Evolutionary conservation across 2,329 filamentous ascomycete species (phyloP).

Genomic region (Pseudogymnoascus sp.): DNA sequence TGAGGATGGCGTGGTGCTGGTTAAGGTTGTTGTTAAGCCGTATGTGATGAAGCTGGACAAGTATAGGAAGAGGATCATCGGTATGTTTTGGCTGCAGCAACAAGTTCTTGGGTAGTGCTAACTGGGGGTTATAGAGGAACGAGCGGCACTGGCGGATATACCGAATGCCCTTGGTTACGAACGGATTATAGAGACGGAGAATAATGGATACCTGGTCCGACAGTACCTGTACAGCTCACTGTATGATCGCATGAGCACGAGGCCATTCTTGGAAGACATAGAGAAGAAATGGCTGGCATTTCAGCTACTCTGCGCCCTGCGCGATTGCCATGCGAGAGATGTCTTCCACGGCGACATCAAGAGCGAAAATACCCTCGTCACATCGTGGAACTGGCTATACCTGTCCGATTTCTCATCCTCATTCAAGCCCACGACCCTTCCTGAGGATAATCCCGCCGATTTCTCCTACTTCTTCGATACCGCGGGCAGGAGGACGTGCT

Average conservation of each 20-base stretch:
- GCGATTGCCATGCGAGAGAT: conserved; percentile 82
- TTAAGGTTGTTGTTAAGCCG: conserved; percentile 92
- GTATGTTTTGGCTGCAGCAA: conserved; percentile 41
- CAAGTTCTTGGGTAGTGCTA: conserved; percentile 10
- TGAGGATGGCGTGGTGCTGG: conserved; percentile 82
- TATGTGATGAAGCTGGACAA: conserved; percentile 73
- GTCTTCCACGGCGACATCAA: conserved; percentile 98
- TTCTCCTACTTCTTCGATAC: conserved; percentile 98
- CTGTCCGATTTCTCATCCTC: conserved; percentile 93
- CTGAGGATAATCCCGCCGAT: conserved; percentile 92
- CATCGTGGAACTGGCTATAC: conserved; percentile 99
- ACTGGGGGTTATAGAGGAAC: conserved; percentile 53
- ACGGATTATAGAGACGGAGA: conserved; percentile 82
- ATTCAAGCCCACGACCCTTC: conserved; percentile 88
- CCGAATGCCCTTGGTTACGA: conserved; percentile 90
- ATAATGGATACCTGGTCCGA: conserved; percentile 84
- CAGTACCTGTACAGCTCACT: conserved; percentile 95
- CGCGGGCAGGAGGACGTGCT: conserved; percentile 84
- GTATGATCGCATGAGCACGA: conserved; percentile 92
- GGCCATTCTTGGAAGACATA: conserved; percentile 92
- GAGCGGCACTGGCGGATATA: conserved; percentile 69
- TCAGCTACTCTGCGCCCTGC: conserved; percentile 82
- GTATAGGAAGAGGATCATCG: conserved; percentile 69
- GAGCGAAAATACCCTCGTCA: conserved; percentile 92
- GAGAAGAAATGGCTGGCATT: conserved; percentile 99